phyloP scores from a whole-genome alignment of 1,284 basidiomycete genomes.

The Ustilago bromivora region DNA sequence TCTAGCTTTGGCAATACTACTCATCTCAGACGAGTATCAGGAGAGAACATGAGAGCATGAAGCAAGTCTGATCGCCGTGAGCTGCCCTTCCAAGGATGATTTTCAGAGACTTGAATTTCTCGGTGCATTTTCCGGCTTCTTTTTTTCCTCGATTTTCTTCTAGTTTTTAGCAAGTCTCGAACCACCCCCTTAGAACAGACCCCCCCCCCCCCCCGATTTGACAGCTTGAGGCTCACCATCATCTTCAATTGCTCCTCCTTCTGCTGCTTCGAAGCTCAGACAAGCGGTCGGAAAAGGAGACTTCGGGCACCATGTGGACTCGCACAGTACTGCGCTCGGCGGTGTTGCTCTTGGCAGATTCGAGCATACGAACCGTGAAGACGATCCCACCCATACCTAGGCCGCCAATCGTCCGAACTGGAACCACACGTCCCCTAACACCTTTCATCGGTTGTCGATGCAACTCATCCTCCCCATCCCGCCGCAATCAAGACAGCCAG shows the following conservation, averaged over 20 bases:
- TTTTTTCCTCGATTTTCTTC: conserved; percentile 8
- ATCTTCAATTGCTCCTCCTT: too few species aligned
- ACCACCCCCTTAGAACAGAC: too few species aligned
- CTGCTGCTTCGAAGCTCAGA: too few species aligned
- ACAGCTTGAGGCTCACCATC: too few species aligned
- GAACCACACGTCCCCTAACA: background rate
- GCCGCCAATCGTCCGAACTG: background rate
- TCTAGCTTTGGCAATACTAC: background rate
- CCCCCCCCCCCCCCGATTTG: too few species aligned
- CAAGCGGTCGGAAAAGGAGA: background rate
- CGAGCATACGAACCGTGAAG: background rate
- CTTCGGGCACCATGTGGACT: background rate
- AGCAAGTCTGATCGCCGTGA: too few species aligned
- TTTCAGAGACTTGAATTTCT: background rate
- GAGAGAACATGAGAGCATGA: too few species aligned
- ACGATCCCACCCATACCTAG: background rate
- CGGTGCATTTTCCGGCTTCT: conserved; percentile 6
- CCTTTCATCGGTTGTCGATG: background rate
- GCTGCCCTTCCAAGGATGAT: background rate
- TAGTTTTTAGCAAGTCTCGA: background rate
- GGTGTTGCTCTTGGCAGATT: background rate
- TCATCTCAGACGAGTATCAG: too few species aligned
- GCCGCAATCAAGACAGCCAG: background rate
- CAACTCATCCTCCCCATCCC: background rate
- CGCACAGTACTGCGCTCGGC: background rate